Evolutionary conservation across 257 asterid genomes (phyloP), one percentile per base, ranked within the genome.

Genomic region (Phtheirospermum japonicum): DNA sequence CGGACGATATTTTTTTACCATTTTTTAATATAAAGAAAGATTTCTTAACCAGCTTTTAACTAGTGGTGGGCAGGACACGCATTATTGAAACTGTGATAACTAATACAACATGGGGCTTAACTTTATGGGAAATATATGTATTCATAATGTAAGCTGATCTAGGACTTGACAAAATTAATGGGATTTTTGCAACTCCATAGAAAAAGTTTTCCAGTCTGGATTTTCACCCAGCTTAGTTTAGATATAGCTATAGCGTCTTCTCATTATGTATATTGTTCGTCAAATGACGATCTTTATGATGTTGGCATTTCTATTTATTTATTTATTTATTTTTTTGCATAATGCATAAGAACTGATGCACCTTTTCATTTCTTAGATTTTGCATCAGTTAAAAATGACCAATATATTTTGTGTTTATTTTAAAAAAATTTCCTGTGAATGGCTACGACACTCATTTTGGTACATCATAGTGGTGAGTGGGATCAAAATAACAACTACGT

Each of bases 81-180:
- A 37, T 62, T 13, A 56, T 9, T 67, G 63, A 16, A 48, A 55
- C 31, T 57, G 39, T 56, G 18, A 42, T 9, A 60, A 9, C 28
- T 12, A 42, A 57, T 17, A 40, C 61, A 52, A 70, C 5, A 43
- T 49, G 9, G 63, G 68, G 46, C 36, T 34, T 65, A 49, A 31
- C 76, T 50, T 63, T 56, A n/a, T 57, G 46, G 59, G 59, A 9
- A 61, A 67, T 39, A 58, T 14, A 32, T 46, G 40, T 49, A 40
- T 42, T 43, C 48, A 5, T 31, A 58, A n/a, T 59, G 37, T 36
- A 45, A 36, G 32, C 49, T 33, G 6, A 45, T 30, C 52, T 68
- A 43, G 50, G 28, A 43, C 46, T 34, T 48, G 55, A 58, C 36
- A 51, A 26, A 43, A 43, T 37, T 64, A 58, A 31, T 65, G 12